These are phyloP conservation scores for Suhomyces pyralidae DNA, from an alignment of 805 yeast genomes.

Conservation along the genomic window DNA sequence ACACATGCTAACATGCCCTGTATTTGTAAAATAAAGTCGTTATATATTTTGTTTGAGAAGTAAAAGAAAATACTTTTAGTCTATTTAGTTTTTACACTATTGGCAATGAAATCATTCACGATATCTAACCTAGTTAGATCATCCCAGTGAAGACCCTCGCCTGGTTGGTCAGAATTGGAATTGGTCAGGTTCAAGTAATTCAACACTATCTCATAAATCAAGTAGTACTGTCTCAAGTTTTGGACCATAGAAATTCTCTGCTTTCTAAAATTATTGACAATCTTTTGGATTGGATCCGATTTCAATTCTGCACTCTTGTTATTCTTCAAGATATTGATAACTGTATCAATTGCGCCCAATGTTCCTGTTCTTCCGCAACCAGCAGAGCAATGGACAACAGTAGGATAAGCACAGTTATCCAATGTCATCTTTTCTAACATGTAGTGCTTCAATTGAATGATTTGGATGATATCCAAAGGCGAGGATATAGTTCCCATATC, in stretches of 20 bases:
- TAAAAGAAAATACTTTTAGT: neutral
- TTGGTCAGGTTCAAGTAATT: constrained; percentile 13
- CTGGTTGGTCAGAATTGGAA: neutral
- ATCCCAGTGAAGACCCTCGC: constrained; percentile 4
- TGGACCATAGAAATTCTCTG: constrained; percentile 61
- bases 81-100: neutral
- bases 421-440: constrained; percentile 9
- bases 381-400: constrained; percentile 47
- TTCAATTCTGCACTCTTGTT: constrained; percentile 13
- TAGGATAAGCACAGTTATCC: constrained; percentile 7
- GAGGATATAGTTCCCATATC: constrained; percentile 68
- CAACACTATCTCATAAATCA: constrained; percentile 44
- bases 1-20: neutral
- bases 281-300: constrained; percentile 43
- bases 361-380: constrained; percentile 32
- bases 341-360: constrained; percentile 26
- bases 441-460: constrained; percentile 32
- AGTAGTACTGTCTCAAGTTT: constrained; percentile 50
- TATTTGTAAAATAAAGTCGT: neutral
- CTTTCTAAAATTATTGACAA: constrained; percentile 47
- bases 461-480: constrained; percentile 53
- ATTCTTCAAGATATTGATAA: constrained; percentile 20
- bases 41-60: neutral
- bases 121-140: constrained; percentile 8
- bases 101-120: constrained; percentile 8